Evolutionary conservation across 2,329 filamentous ascomycete species (phyloP).

Genomic region (Colletotrichum siamense): DNA sequence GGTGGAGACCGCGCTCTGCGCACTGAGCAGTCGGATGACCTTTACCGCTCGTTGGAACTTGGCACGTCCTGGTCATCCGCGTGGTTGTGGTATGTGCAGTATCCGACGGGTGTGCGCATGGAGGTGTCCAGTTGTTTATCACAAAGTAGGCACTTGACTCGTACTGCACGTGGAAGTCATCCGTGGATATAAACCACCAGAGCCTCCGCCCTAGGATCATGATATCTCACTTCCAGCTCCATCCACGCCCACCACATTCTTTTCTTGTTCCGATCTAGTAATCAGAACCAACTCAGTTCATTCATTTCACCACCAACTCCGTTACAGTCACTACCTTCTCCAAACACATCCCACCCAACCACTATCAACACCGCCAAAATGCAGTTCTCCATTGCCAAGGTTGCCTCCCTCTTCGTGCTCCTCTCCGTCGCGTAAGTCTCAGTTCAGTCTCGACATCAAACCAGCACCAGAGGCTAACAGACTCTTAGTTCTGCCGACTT

Average conservation of each 20-base stretch:
- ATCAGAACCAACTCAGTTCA: constrained; percentile 18
- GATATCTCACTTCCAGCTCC: background rate
- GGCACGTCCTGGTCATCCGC: background rate
- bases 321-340: constrained; percentile 10
- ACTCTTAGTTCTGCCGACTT: constrained; percentile 23
- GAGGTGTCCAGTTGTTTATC: background rate
- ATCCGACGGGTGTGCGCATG: background rate
- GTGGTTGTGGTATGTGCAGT: background rate
- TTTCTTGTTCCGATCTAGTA: constrained; percentile 20
- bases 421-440: constrained; percentile 3
- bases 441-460: rapidly evolving
- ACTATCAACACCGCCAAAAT: constrained; percentile 7
- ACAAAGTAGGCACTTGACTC: background rate
- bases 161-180: background rate
- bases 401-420: constrained; percentile 9
- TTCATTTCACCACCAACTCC: background rate
- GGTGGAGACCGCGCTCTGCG: background rate
- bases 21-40: background rate
- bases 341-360: background rate
- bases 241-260: constrained; percentile 18
- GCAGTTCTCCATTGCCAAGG: constrained; percentile 17
- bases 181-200: constrained; percentile 19
- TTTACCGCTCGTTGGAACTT: background rate
- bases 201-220: background rate
- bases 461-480: background rate